A percentile compares a stretch with the other conserved stretches of the same genome.
Evolutionary conservation across 1,139 yeast species (phyloP).

Genomic region (Candida labiduridarum): DNA sequence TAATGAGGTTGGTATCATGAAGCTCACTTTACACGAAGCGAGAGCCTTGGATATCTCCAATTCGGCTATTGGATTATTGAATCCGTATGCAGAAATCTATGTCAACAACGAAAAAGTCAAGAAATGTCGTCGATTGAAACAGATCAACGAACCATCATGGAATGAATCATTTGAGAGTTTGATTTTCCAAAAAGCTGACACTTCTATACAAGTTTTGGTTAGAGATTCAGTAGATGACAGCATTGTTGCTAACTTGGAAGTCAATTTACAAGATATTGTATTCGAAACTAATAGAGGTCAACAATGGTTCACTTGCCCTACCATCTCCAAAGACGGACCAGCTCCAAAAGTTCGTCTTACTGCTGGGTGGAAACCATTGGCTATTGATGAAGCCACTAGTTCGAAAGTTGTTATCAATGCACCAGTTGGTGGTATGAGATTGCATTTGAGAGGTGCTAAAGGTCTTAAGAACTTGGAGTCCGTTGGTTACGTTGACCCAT

Average conservation of each 20-base stretch:
- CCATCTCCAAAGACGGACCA: conserved; percentile 31
- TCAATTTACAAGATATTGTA: conserved; percentile 55
- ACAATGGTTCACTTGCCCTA: conserved; percentile 51
- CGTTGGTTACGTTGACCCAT: conserved; percentile 76
- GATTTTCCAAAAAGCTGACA: conserved; percentile 58
- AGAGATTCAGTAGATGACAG: conserved; percentile 56
- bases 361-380: conserved; percentile 74
- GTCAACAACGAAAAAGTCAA: conserved; percentile 57
- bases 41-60: conserved; percentile 64
- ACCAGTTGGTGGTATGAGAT: conserved; percentile 67
- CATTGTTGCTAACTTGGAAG: conserved; percentile 55
- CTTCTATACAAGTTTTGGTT: conserved; percentile 55
- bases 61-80: conserved; percentile 69
- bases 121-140: conserved; percentile 61
- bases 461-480: conserved; percentile 62
- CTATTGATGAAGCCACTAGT: conserved; percentile 51
- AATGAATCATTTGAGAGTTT: conserved; percentile 63
- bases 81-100: conserved; percentile 70
- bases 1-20: conserved; percentile 70
- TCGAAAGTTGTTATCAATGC: conserved; percentile 49
- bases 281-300: conserved; percentile 57
- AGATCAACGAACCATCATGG: conserved; percentile 74
- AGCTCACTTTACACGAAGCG: conserved; percentile 71
- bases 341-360: conserved; percentile 54
- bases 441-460: conserved; percentile 57